Evolutionary conservation across 164 flowering plant genomes (phyloP).

Genomic region (Magnolia sinica): DNA sequence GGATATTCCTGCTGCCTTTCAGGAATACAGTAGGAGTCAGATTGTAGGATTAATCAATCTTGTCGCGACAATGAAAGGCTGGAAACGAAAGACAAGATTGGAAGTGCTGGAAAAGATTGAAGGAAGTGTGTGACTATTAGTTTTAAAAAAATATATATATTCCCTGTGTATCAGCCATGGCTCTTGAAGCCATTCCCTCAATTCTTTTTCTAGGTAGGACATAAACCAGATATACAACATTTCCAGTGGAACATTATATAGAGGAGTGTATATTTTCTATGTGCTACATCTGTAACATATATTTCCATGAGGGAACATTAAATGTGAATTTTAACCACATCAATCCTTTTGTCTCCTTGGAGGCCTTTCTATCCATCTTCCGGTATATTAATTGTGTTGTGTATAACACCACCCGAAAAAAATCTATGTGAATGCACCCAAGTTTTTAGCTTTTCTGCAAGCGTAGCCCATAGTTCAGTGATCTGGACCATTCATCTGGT

Average conservation of each 20-base stretch:
- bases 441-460: no score
- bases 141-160: no score
- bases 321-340: constrained; percentile 22
- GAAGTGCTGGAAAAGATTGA: constrained; percentile 87
- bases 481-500: no score
- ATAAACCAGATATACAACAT: neutral
- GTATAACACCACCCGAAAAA: no score
- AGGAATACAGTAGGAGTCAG: constrained; percentile 92
- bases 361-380: neutral
- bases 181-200: constrained; percentile 16
- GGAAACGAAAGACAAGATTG: constrained; percentile 90
- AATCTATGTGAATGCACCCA: no score
- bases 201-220: neutral
- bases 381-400: no score
- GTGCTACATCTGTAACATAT: constrained; percentile 12
- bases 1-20: constrained; percentile 17
- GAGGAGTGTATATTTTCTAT: constrained; percentile 20
- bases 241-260: constrained; percentile 1
- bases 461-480: no score
- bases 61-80: constrained; percentile 88
- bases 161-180: neutral
- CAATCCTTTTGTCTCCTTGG: neutral
- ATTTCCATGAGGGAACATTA: constrained; percentile 13
- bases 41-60: constrained; percentile 77
- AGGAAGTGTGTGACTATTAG: constrained; percentile 10